Percentiles rank a stretch among this genome's conserved stretches.
phyloP scores from a whole-genome alignment of 805 yeast species.

The Starmerella vaccinii region DNA sequence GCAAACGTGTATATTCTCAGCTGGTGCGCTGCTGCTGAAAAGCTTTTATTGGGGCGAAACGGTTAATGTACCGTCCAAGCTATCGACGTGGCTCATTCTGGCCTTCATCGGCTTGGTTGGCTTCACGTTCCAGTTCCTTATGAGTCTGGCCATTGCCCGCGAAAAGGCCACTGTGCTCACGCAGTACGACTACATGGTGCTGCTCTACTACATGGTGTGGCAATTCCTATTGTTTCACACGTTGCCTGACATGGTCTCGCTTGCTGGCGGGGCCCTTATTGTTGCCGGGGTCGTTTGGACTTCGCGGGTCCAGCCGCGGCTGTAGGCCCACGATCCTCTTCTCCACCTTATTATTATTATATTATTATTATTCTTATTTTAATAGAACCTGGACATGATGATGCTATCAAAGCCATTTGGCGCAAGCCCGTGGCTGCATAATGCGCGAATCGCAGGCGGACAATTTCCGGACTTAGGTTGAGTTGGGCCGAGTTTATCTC shows the following conservation, averaged over 20 bases:
- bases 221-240: constrained; percentile 63
- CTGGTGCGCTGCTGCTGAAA: constrained; percentile 30
- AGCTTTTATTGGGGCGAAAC: not conserved
- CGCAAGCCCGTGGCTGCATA: not conserved
- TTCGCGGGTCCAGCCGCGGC: constrained; percentile 23
- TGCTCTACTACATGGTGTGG: constrained; percentile 67
- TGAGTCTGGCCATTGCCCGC: constrained; percentile 73
- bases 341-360: no score
- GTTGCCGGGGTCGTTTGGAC: constrained; percentile 29
- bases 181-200: constrained; percentile 61
- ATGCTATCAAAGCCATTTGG: no score
- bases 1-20: constrained; percentile 46
- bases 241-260: constrained; percentile 57
- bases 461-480: not conserved
- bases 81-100: constrained; percentile 46
- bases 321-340: not conserved
- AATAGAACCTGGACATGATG: no score
- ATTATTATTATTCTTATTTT: no score
- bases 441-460: not conserved
- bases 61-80: constrained; percentile 1
- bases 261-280: constrained; percentile 59
- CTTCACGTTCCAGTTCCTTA: constrained; percentile 64
- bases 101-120: constrained; percentile 60
- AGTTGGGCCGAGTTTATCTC: not conserved
- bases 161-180: constrained; percentile 69